These are phyloP conservation scores for Vanrija pseudolonga DNA, from an alignment of 1,284 basidiomycete genomes.

Conservation along the genomic window DNA sequence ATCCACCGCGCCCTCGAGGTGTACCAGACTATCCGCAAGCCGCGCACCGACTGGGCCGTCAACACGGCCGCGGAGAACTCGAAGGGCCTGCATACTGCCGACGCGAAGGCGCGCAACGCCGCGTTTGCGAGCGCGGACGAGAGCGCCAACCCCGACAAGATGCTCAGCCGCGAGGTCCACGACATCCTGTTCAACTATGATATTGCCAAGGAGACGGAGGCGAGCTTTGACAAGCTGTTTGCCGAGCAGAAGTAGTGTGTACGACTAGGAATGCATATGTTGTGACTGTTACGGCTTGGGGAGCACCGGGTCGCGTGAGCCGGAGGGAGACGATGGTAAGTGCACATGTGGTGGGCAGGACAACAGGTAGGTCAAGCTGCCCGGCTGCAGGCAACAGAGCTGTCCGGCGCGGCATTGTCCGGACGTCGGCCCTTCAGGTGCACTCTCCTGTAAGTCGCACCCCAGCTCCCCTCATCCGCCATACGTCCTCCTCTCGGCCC, in stretches of 20 bases:
- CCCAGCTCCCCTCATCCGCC: too few species aligned
- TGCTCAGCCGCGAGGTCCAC: conserved; percentile 24
- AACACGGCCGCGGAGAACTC: conserved; percentile 43
- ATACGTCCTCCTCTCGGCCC: too few species aligned
- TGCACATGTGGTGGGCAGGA: too few species aligned
- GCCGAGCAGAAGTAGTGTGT: background rate
- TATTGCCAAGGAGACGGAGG: conserved; percentile 24
- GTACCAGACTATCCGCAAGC: conserved; percentile 47
- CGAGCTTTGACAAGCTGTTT: conserved; percentile 19
- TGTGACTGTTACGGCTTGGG: too few species aligned
- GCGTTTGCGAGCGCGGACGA: conserved; percentile 24
- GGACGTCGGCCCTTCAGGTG: too few species aligned
- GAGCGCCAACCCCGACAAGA: conserved; percentile 53
- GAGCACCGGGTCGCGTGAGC: too few species aligned
- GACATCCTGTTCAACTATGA: conserved; percentile 29
- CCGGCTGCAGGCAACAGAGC: too few species aligned
- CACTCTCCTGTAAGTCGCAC: too few species aligned
- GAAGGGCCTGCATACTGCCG: conserved; percentile 40
- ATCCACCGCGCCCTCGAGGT: conserved; percentile 36
- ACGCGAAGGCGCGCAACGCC: conserved; percentile 27
- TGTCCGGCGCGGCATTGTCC: too few species aligned
- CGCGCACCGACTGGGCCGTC: conserved; percentile 46
- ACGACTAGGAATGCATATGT: background rate
- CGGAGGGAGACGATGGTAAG: too few species aligned
- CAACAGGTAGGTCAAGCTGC: too few species aligned